These are phyloP conservation scores for Eutrema yunnanense DNA, from an alignment of 345 rosid genomes.

Conservation along the genomic window DNA sequence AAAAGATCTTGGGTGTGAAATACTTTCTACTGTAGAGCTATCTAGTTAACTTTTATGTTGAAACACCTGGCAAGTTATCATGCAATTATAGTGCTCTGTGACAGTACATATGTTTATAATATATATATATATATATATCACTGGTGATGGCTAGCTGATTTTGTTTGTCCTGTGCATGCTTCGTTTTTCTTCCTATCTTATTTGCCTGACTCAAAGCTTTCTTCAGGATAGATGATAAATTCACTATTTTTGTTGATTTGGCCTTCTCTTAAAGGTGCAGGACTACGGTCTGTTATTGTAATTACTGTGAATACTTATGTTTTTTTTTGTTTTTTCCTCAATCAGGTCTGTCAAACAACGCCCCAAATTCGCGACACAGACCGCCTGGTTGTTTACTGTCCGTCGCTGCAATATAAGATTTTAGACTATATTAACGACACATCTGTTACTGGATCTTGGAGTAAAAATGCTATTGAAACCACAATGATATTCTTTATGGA, in stretches of 20 bases:
- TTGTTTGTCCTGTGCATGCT: background rate
- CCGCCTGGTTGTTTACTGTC: constrained; percentile 95
- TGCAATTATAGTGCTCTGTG: background rate
- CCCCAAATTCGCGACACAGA: constrained; percentile 74
- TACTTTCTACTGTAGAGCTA: background rate
- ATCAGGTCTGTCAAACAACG: constrained; percentile 58
- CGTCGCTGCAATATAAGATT: constrained; percentile 62
- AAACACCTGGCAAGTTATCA: background rate
- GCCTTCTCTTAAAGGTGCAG: background rate
- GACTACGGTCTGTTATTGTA: background rate
- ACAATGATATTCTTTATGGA: constrained; percentile 90
- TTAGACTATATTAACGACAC: constrained; percentile 57
- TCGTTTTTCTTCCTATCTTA: background rate
- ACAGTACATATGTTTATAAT: background rate
- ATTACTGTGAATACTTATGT: background rate
- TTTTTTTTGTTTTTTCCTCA: background rate
- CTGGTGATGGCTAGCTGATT: background rate
- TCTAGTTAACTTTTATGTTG: background rate
- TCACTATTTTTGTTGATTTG: background rate
- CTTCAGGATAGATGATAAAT: background rate
- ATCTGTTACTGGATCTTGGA: constrained; percentile 88
- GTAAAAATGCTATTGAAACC: constrained; percentile 89
- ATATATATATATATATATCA: background rate
- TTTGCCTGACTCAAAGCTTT: background rate
- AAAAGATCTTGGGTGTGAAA: background rate